Base-by-base conservation (phyloP, 2,329 filamentous ascomycete species). In the Colletotrichum australisinense region DNA sequence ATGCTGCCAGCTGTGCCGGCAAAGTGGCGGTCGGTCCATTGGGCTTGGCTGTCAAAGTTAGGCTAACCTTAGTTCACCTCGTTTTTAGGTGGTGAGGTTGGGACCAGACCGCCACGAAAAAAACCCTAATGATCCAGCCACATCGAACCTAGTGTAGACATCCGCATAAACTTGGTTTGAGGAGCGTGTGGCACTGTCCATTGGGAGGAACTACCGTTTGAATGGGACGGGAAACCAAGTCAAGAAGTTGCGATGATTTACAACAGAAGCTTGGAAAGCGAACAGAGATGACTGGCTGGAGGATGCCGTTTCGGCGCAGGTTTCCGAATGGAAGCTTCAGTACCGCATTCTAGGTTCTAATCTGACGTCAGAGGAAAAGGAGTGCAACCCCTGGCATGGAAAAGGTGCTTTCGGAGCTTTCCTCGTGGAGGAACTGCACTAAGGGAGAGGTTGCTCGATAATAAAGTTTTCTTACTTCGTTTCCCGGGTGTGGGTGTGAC, bases 1-100 rank as follows among this genome's bases (percentile, higher is more conserved):
- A 7, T 32, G 38, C n/a, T 52, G 56, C 32, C 16, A 42, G 38
- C 6, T 42, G 55, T 56, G 56, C 24, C 35, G 26, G 12, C 49
- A 22, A 46, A 38, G 49, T 53, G 30, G 66, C 70, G 53, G 62
- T 35, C n/a, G 59, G 59, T n/a, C 35, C 30, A 26, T 22, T 42
- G 19, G 49, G 24, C 59, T 73, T 64, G 70, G 66, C 67, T 28
- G 55, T 26, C 62, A 64, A 30, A 28, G 28, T 38, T 38, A 7
- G 28, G 46, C 28, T 55, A 32, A 28, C 53, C 32, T 63, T 16
- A 49, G 19, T 49, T 49, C 19, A 49, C 42, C 42, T 49, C 42
- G 42, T 49, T 60, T 58, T 24, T 14, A 26, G 16, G 42, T 53
- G 6, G 11, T n/a, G 19, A 46, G 22, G 58, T 62, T 62, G 38